A percentile compares a stretch with the other conserved stretches of the same genome.
Conservation (phyloP, 129 eudicot species). For the Tanacetum coccineum region DNA sequence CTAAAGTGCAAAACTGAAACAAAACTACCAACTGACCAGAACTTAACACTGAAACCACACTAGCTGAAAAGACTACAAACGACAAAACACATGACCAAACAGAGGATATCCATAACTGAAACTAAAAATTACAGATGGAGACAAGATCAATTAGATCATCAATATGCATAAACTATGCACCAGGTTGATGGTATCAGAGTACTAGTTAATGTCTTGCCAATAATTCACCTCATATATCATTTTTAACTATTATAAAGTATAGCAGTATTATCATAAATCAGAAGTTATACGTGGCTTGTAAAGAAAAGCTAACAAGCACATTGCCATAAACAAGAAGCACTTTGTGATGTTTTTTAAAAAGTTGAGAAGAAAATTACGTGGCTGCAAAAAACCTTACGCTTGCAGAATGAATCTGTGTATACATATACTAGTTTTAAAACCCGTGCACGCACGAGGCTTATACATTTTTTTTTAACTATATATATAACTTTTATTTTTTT, state of each 20-base stretch:
- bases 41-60: too few species aligned
- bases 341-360: not conserved
- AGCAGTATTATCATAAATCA: not conserved
- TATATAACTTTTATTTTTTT: too few species aligned
- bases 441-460: too few species aligned
- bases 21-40: too few species aligned
- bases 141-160: not conserved
- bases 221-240: not conserved
- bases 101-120: too few species aligned
- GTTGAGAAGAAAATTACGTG: not conserved
- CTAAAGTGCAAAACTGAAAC: too few species aligned
- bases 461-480: too few species aligned
- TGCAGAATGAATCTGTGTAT: too few species aligned
- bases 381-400: not conserved
- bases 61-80: too few species aligned
- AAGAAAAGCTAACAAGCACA: not conserved
- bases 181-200: not conserved
- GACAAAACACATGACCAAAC: too few species aligned
- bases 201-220: slow-evolving; percentile 27
- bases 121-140: too few species aligned
- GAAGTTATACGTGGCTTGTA: not conserved
- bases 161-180: slow-evolving; percentile 4
- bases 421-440: too few species aligned
- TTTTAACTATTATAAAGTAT: not conserved
- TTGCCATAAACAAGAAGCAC: not conserved